These are phyloP conservation scores for Paramecium primaurelia DNA, from an alignment of 73 alveolate species.

Conservation along the genomic window DNA sequence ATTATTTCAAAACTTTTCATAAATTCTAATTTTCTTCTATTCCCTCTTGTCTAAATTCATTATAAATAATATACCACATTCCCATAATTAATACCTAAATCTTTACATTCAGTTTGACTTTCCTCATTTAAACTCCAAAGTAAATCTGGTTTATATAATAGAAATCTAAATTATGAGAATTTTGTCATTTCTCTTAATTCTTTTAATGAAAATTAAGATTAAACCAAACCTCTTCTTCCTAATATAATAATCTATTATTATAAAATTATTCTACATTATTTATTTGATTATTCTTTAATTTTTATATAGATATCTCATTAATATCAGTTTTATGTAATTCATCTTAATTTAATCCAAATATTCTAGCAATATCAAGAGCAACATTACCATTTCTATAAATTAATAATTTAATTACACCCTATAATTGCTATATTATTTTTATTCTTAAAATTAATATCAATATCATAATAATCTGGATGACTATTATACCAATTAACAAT, in stretches of 20 bases:
- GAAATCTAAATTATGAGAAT: background rate
- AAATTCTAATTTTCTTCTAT: slow-evolving; percentile 57
- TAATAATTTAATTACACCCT: slow-evolving; percentile 47
- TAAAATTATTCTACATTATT: slow-evolving; percentile 2
- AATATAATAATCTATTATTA: slow-evolving; percentile 53
- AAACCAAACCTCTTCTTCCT: slow-evolving; percentile 70
- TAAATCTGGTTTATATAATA: slow-evolving; percentile 2
- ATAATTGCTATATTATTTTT: slow-evolving; percentile 46
- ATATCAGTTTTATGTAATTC: slow-evolving; percentile 71
- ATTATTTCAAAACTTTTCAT: slow-evolving; percentile 12
- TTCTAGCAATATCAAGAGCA: slow-evolving; percentile 80
- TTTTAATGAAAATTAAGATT: slow-evolving; percentile 60
- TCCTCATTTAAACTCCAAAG: background rate
- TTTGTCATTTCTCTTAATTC: slow-evolving; percentile 56
- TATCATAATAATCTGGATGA: slow-evolving; percentile 59
- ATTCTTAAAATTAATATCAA: slow-evolving; percentile 30
- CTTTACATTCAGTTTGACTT: slow-evolving; percentile 6
- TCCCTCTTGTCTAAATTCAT: slow-evolving; percentile 40
- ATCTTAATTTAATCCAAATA: slow-evolving; percentile 60
- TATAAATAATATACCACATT: background rate
- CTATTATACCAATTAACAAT: slow-evolving; percentile 86
- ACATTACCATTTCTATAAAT: slow-evolving; percentile 85
- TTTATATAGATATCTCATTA: slow-evolving; percentile 62
- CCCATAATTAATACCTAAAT: slow-evolving; percentile 16
- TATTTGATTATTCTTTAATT: slow-evolving; percentile 45